Base-by-base conservation (phyloP, 2,329 filamentous ascomycete genomes). In the Aspergillus novoparasiticus region DNA sequence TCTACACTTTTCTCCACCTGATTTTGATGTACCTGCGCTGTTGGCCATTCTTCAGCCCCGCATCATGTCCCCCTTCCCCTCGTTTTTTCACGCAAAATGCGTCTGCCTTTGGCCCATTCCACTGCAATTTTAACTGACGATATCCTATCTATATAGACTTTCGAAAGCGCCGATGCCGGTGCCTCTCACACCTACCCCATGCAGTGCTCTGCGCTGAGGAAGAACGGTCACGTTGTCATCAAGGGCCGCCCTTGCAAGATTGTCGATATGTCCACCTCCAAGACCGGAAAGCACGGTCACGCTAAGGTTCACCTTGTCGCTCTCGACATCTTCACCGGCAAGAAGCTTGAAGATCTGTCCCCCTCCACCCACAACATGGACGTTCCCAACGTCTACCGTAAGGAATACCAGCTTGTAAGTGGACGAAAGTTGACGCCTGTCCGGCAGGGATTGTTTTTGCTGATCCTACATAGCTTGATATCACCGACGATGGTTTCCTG, bases 221-320 rank as follows among this genome's bases (percentile, higher is more conserved):
- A 99, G 94, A 96, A 96, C 90, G 94, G 95, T 73, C 90, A 91
- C 88, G 95, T 99, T 83, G 90, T 94, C 82, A 98, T 99, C 86
- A 99, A 99, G 90, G 85, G 87, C 84, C 95, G 95, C 77, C 96
- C 95, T 77, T 99, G 95, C 94, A 99, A 98, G 92, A 99, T 99
- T 78, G 92, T 98, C 83, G 95, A 99, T 80, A 99, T 99, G 96
- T 97, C 93, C 75, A 99, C 95, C 86, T 99, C 95, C 83, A 99
- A 99, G 94, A 99, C 95, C 74, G 95, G 95, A 85, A 99, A 99
- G 93, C 95, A 99, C 91, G 95, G 95, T 83, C 96, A 99, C 92
- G 95, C 95, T 85, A 99, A 99, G 90, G 95, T 99, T 82, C 94
- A 99, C 86, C 86, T 99, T 76, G 91, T 97, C 78, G 95, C 93